Evolutionary conservation across 331 rosid genomes (phyloP), one percentile per base, ranked within the genome.

Genomic region (Malus hybrid): DNA sequence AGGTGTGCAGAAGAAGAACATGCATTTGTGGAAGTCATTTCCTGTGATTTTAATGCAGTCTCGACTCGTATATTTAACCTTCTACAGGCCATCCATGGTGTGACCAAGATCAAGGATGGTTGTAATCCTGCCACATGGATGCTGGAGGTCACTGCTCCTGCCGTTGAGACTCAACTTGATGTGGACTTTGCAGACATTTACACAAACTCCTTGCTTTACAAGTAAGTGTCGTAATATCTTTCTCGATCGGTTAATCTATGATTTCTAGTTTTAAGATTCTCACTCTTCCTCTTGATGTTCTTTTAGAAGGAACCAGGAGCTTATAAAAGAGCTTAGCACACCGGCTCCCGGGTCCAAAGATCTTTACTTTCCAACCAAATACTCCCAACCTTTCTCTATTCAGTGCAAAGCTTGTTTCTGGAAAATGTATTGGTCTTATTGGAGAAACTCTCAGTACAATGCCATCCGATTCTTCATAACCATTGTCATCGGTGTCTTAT

Each of bases 51-150:
- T 36, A 72, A 10, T 15, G 36, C 7, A 0, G 11, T 70, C 1
- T 62, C 3, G 6, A 24, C 67, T 65, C 28, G 11, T 27, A 66
- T 28, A 3, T 24, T 6, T 18, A 57, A 59, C 48, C 60, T 3
- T 19, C 50, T 28, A 36, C 75, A 88, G 91, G 84, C 65, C 15
- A 63, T 85, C 46, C 82, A 75, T 0, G 84, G 86, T 14, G 87
- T 88, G 65, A 60, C 85, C 39, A 88, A 81, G 85, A 83, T 85
- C 22, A 84, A 55, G 68, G 89, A 88, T 29, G 91, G 89, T 13
- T 78, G 56, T 31, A 88, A 88, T 81, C 91, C 91, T 50, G 87
- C 91, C 6, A 85, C 91, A 68, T 88, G 91, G 91, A 88, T 88
- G 91, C 83, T 88, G 65, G 91, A 88, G 22, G 83, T 88, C 71